A percentile compares a stretch with the other conserved stretches of the same genome.
These are phyloP conservation scores for Chrysanthemum seticuspe DNA, from an alignment of 129 eudicot genomes.

Conservation along the genomic window DNA sequence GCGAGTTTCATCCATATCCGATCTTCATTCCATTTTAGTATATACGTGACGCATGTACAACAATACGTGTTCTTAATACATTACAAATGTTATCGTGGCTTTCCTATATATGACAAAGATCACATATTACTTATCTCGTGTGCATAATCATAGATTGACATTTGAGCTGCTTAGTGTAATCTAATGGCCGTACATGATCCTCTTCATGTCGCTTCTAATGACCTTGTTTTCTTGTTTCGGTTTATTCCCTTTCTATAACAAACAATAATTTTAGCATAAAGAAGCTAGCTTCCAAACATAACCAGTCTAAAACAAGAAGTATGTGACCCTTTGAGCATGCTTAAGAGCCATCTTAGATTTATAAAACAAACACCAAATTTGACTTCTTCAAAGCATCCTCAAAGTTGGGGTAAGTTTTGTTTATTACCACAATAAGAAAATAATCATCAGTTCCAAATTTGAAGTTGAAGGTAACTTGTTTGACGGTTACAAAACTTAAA, in stretches of 20 bases:
- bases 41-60: background rate
- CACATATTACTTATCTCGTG: background rate
- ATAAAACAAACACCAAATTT: slow-evolving; percentile 9
- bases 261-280: slow-evolving; percentile 11
- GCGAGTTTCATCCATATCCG: background rate
- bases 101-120: background rate
- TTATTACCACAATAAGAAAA: background rate
- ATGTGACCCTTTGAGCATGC: slow-evolving; percentile 36
- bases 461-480: background rate
- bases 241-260: background rate
- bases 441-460: background rate
- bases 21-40: background rate
- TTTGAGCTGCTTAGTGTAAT: background rate
- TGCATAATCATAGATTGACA: background rate
- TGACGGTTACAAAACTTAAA: slow-evolving; percentile 10
- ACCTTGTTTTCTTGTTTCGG: background rate
- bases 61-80: background rate
- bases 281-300: slow-evolving; percentile 34
- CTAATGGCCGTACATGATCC: background rate
- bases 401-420: background rate
- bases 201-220: background rate
- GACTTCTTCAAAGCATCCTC: slow-evolving; percentile 27
- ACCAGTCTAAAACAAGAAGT: slow-evolving; percentile 11
- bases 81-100: background rate
- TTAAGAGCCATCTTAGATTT: slow-evolving; percentile 35